A percentile compares a stretch with the other conserved stretches of the same genome.
Conservation (phyloP, 805 yeast genomes). For the Citeromyces nyonsensis region DNA sequence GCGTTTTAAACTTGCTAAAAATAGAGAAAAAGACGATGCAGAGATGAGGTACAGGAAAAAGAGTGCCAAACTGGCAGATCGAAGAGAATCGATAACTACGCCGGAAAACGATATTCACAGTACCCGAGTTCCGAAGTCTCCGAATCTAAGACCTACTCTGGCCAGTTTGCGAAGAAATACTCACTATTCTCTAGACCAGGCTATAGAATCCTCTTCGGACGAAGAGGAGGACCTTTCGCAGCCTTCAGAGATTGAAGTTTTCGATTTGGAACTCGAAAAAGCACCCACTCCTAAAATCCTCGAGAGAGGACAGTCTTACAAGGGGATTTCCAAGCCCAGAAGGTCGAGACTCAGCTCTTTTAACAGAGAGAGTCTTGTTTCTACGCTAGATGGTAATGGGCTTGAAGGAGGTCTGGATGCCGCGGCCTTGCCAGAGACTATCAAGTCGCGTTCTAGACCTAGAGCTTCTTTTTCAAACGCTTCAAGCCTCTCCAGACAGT, state of each 20-base stretch:
- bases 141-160: constrained; percentile 11
- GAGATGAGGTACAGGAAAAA: not conserved
- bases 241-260: constrained; percentile 15
- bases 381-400: constrained; percentile 12
- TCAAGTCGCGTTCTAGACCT: constrained; percentile 12
- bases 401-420: constrained; percentile 7
- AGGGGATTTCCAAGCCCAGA: constrained; percentile 2
- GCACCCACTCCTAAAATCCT: constrained; percentile 1
- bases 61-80: constrained; percentile 8
- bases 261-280: constrained; percentile 8
- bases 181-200: constrained; percentile 18
- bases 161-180: constrained; percentile 12
- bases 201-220: constrained; percentile 17
- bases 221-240: constrained; percentile 20
- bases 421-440: constrained; percentile 11
- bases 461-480: constrained; percentile 18
- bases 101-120: constrained; percentile 26
- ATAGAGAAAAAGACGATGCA: not conserved
- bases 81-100: constrained; percentile 39
- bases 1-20: not conserved
- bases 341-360: constrained; percentile 9
- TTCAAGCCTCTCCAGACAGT: constrained; percentile 18
- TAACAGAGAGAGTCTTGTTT: constrained; percentile 14
- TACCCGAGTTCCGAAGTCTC: constrained; percentile 26
- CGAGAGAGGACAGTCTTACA: constrained; percentile 1